Evolutionary conservation across 495 filamentous ascomycete species (phyloP), one percentile per base, ranked within the genome.

Genomic region (Penicillium malachiteum): DNA sequence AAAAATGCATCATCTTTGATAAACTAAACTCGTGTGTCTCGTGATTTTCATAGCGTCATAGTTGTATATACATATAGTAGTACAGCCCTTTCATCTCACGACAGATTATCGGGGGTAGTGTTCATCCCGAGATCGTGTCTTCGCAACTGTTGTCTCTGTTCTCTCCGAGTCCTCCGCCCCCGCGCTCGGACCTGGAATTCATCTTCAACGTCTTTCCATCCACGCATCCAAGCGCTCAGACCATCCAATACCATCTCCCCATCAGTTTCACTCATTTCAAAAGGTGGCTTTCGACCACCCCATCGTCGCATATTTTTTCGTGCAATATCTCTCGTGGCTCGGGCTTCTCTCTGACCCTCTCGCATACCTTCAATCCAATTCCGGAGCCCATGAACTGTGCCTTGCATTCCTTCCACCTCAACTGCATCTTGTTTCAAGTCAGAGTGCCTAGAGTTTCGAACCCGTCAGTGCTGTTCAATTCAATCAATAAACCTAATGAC

Each of bases 151-250:
- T 56, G 66, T 45, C 64, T 66, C 44, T 52, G 50, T 33, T 71
- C 63, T 39, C 65, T 60, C 56, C 62, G 50, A 34, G 40, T 34
- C 17, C 53, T 60, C 18, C 73, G 66, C 13, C 54, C 59, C 26
- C 34, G 62, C 43, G 67, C 60, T 49, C 69, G 63, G n/a, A 57
- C 42, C 31, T 58, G 56, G 43, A 70, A 72, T 6, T 62, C 73
- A 48, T 72, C 72, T 60, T 74, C 68, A 12, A 70, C 62, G 59
- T 75, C 72, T 48, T 63, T 67, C 72, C 72, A 74, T 11, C 72
- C 74, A 8, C 71, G 63, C 72, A 75, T 74, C 72, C 72, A 77
- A 7, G 68, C 74, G 14, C 45, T 62, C 7, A 75, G 65, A 0
- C 72, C 74, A 13, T 77, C 74, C 11, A 73, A 46, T 10, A 75